These are phyloP conservation scores for Lathyrus sativus DNA, from an alignment of 306 rosid species.

Conservation along the genomic window DNA sequence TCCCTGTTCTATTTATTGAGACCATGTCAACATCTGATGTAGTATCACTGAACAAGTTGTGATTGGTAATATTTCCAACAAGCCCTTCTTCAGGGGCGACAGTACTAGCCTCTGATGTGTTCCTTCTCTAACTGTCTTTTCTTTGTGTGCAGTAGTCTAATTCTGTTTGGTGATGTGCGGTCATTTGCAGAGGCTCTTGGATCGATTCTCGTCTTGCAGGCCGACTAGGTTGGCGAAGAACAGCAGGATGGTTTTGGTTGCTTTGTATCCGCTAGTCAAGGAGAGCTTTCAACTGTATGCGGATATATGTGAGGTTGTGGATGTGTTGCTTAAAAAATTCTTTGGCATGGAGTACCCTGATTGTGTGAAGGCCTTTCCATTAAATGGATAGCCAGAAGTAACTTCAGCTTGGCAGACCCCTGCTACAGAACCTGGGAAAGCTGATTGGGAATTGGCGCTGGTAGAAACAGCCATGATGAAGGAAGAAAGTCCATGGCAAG, in stretches of 20 bases:
- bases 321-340: slow-evolving; percentile 85
- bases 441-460: slow-evolving; percentile 96
- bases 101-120: slow-evolving; percentile 23
- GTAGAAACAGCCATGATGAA: slow-evolving; percentile 82
- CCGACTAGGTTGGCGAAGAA: slow-evolving; percentile 94
- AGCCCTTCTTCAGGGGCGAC: slow-evolving; percentile 4
- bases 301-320: slow-evolving; percentile 86
- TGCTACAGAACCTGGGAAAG: slow-evolving; percentile 87
- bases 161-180: too few relatives aligned
- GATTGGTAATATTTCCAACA: slow-evolving; percentile 25
- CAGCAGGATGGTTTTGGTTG: slow-evolving; percentile 75
- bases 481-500: too few relatives aligned
- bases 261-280: slow-evolving; percentile 78
- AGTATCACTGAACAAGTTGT: slow-evolving; percentile 11
- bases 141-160: too few relatives aligned
- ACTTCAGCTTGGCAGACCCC: slow-evolving; percentile 98
- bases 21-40: not conserved
- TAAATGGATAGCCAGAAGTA: slow-evolving; percentile 78
- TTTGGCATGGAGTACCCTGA: too few relatives aligned
- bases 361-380: slow-evolving; percentile 94
- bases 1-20: slow-evolving; percentile 4
- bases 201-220: too few relatives aligned
- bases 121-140: too few relatives aligned
- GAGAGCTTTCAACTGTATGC: slow-evolving; percentile 93
- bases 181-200: too few relatives aligned